A percentile compares a stretch with the other conserved stretches of the same genome.
Conservation (phyloP, 805 yeast genomes). For the Pichia deserticola region DNA sequence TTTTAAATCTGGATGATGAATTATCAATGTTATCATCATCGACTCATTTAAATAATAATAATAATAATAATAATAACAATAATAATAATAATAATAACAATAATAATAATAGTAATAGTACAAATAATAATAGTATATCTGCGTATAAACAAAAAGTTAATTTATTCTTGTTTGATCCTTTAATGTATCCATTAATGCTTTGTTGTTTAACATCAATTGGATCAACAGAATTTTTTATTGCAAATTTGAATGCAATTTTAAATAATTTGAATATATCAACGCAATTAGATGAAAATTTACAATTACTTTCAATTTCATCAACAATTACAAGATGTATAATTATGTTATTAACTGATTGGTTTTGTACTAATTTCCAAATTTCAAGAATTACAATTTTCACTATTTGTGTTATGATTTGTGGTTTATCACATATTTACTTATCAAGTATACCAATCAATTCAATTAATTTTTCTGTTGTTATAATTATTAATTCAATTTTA, state of each 20-base stretch:
- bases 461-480: constrained; percentile 18
- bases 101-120: neutral
- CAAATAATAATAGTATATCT: neutral
- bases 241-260: constrained; percentile 59
- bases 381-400: constrained; percentile 26
- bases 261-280: constrained; percentile 13
- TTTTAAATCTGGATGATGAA: constrained; percentile 22
- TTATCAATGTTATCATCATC: constrained; percentile 21
- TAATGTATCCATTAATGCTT: constrained; percentile 57
- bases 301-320: constrained; percentile 47
- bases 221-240: constrained; percentile 79
- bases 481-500: constrained; percentile 23
- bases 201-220: constrained; percentile 69
- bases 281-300: constrained; percentile 18
- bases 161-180: constrained; percentile 40
- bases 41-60: constrained; percentile 1
- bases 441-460: constrained; percentile 19
- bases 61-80: neutral
- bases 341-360: constrained; percentile 63
- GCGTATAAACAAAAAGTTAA: constrained; percentile 13
- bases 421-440: constrained; percentile 23
- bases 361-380: constrained; percentile 27
- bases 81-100: too few relatives aligned
- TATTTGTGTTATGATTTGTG: constrained; percentile 20
- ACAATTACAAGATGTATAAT: constrained; percentile 60